Evolutionary conservation across 345 rosid genomes (phyloP), one percentile per base, ranked within the genome.

Genomic region (Aquilaria malaccensis): DNA sequence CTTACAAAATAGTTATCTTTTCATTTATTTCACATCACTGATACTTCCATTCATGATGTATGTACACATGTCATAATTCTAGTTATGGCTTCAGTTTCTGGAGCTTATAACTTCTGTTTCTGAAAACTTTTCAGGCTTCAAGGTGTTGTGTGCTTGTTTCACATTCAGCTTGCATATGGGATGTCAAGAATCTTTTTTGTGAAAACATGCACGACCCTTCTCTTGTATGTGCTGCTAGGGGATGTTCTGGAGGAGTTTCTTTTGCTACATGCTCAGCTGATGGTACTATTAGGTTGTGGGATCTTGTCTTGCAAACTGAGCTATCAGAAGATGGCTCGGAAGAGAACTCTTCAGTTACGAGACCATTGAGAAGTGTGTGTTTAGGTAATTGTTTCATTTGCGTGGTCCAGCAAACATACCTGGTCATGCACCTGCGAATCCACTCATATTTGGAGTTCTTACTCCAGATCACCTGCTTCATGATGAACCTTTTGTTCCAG

Each of bases 261-360:
- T 90, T 90, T 72, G 83, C 95, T 41, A 90, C 92, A 62, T 90
- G 95, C 76, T 87, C 95, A 47, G 81, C 45, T n/a, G 15, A 32
- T 33, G 95, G 95, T 46, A 81, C 87, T 59, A 81, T 87, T 53
- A 79, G 95, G 75, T 70, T 90, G 69, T 87, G 97, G 95, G 97
- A 87, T 76, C 84, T 90, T 66, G 79, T 72, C 65, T 62, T 78
- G 56, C 83, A 79, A 70, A 72, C 76, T 45, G 75, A 70, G 67
- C 59, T 61, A 14, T 74, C 56, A 59, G 65, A 77, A 55, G 78
- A 67, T 67, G 70, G 55, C 47, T 54, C 67, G 59, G 76, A 60
- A 55, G 56, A 33, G 22, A 68, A 72, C 56, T 70, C 66, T 65
- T 48, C 53, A 50, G 70, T 63, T 65, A 41, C 68, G 62, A 68